These are phyloP conservation scores for Globisporangium acanthophoron DNA, from an alignment of 352 stramenopile genomes.

Conservation along the genomic window DNA sequence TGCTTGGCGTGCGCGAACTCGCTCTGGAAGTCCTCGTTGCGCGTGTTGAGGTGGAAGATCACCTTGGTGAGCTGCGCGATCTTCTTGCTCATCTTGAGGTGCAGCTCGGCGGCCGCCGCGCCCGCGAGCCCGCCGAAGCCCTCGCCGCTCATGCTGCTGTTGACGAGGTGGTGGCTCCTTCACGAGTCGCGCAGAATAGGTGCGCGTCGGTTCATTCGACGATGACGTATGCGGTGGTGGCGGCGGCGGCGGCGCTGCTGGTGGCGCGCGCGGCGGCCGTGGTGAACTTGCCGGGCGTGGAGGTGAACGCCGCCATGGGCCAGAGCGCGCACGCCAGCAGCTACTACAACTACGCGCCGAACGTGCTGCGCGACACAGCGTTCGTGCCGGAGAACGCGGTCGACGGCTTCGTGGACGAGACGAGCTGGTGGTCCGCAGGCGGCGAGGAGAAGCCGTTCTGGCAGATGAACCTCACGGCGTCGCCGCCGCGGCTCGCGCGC, in stretches of 20 bases:
- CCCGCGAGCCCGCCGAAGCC: constrained; percentile 14
- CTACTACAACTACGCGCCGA: constrained; percentile 71
- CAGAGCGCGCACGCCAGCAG: constrained; percentile 54
- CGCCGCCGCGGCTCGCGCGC: constrained; percentile 36
- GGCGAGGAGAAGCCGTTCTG: constrained; percentile 55
- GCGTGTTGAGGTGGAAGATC: constrained; percentile 92
- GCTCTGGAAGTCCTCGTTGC: constrained; percentile 88
- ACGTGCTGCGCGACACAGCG: constrained; percentile 47
- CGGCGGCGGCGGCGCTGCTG: not conserved
- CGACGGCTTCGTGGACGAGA: constrained; percentile 63
- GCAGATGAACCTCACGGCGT: constrained; percentile 65
- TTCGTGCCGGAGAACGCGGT: constrained; percentile 64
- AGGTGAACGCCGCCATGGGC: constrained; percentile 59
- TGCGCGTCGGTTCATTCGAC: too few species aligned
- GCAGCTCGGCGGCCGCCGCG: constrained; percentile 47
- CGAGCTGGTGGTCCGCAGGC: constrained; percentile 75
- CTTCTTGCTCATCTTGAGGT: constrained; percentile 94
- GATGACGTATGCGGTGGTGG: not conserved
- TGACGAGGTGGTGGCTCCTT: not conserved
- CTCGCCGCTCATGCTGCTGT: constrained; percentile 20
- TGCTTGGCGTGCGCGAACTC: constrained; percentile 46
- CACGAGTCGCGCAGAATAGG: too few species aligned
- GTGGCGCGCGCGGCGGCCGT: constrained; percentile 11
- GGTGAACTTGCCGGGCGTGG: constrained; percentile 57
- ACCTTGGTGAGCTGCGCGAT: constrained; percentile 93